Conservation (phyloP, 2,329 filamentous ascomycete genomes). For the Botrytis pseudocinerea region DNA sequence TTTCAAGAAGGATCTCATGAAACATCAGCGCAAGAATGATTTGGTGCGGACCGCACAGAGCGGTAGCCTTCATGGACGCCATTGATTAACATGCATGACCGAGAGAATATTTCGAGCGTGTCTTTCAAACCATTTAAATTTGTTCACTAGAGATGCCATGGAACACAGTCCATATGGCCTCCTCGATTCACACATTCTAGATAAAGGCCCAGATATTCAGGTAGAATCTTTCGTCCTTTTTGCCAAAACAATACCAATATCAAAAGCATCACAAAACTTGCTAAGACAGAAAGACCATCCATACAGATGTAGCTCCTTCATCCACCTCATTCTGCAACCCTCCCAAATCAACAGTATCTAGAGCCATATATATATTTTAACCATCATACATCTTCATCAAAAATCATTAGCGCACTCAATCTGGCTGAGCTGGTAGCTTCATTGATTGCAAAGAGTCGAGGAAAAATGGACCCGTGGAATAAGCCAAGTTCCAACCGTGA, state of each 20-base stretch:
- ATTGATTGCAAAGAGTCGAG: background rate
- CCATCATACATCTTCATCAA: background rate
- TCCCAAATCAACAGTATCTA: background rate
- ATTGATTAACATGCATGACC: background rate
- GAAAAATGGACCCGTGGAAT: background rate
- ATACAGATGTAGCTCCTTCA: background rate
- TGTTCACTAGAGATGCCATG: background rate
- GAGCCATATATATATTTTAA: background rate
- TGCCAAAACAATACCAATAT: background rate
- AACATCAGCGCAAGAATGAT: background rate
- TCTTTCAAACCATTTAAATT: background rate
- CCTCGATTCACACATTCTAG: background rate
- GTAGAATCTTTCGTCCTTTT: background rate
- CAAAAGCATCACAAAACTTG: background rate
- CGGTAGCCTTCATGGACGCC: background rate
- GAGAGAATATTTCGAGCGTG: background rate
- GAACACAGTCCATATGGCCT: background rate
- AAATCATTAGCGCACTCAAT: background rate
- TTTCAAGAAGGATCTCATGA: background rate
- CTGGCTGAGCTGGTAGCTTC: background rate
- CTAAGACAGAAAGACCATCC: background rate
- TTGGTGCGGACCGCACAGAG: background rate
- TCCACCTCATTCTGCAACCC: background rate
- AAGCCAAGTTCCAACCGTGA: background rate
- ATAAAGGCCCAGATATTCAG: background rate